These are phyloP conservation scores for Dioszegia aurantiaca DNA, from an alignment of 768 basidiomycete genomes.

Conservation along the genomic window DNA sequence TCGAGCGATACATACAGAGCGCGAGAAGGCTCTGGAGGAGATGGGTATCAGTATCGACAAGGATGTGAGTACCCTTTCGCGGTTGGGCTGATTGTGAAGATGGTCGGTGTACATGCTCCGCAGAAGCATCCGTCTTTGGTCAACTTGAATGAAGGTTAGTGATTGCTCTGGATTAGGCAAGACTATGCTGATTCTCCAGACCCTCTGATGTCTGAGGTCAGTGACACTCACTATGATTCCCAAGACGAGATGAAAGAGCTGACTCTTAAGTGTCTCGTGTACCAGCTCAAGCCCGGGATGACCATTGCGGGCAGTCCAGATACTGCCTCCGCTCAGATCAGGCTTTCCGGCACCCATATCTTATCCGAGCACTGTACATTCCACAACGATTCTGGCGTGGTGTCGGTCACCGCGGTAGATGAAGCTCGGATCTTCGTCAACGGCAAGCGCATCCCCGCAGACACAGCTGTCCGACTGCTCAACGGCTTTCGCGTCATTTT, in stretches of 20 bases:
- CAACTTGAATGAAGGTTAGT: conserved; percentile 51
- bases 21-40: conserved; percentile 96
- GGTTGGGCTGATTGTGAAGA: conserved; percentile 50
- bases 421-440: conserved; percentile 80
- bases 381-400: conserved; percentile 79
- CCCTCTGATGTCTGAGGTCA: conserved; percentile 91
- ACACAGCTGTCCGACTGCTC: conserved; percentile 76
- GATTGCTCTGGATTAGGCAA: conserved; percentile 1
- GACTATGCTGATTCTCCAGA: conserved; percentile 56
- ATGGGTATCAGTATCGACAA: conserved; percentile 97
- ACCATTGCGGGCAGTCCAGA: conserved; percentile 83
- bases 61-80: conserved; percentile 51
- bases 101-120: conserved; percentile 95
- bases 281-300: conserved; percentile 82
- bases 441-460: conserved; percentile 76
- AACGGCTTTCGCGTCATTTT: conserved; percentile 96
- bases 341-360: conserved; percentile 87
- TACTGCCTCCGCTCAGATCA: conserved; percentile 76
- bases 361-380: conserved; percentile 89
- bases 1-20: conserved; percentile 90
- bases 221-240: conserved; percentile 56
- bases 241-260: neutral
- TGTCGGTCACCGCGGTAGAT: conserved; percentile 72
- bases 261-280: conserved; percentile 45
- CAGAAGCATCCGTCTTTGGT: conserved; percentile 64